Conservation (phyloP, 306 rosid genomes). For the Begonia loranthoides region DNA sequence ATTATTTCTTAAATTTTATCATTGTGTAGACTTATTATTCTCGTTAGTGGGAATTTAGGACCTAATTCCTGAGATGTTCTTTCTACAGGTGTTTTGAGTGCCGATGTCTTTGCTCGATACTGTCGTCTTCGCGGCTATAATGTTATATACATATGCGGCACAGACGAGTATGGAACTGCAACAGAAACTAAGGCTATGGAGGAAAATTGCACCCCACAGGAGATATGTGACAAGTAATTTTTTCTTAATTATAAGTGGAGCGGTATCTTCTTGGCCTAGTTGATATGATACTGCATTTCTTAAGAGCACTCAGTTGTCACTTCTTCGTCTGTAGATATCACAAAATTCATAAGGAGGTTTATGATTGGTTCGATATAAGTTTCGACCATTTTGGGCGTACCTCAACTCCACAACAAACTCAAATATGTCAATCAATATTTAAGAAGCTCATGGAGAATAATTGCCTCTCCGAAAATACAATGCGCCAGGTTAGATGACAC, state of each 20-base stretch:
- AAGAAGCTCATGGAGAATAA: slow-evolving; percentile 37
- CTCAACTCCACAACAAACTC: slow-evolving; percentile 57
- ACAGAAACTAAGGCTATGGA: slow-evolving; percentile 74
- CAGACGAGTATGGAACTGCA: slow-evolving; percentile 72
- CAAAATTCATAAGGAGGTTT: slow-evolving; percentile 52
- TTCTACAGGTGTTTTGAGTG: slow-evolving; percentile 45
- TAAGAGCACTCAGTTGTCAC: not conserved
- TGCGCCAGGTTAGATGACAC: slow-evolving; percentile 38
- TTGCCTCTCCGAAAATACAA: slow-evolving; percentile 51
- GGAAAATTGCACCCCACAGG: slow-evolving; percentile 49
- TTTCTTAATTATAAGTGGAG: not conserved
- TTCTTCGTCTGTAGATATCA: slow-evolving; percentile 29
- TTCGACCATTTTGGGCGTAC: slow-evolving; percentile 72
- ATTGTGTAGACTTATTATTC: no score
- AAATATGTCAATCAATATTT: slow-evolving; percentile 59
- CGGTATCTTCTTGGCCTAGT: no score
- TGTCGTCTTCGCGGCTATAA: slow-evolving; percentile 57
- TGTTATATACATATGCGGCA: slow-evolving; percentile 58
- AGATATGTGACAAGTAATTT: slow-evolving; percentile 60
- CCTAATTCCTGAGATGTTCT: no score
- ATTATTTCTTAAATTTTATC: no score
- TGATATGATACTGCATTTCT: no score
- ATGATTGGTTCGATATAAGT: slow-evolving; percentile 52
- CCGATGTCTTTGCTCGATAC: slow-evolving; percentile 57
- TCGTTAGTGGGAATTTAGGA: no score